Evolutionary conservation across 2,329 filamentous ascomycete genomes (phyloP).

Genomic region (Ampelomyces quisqualis): DNA sequence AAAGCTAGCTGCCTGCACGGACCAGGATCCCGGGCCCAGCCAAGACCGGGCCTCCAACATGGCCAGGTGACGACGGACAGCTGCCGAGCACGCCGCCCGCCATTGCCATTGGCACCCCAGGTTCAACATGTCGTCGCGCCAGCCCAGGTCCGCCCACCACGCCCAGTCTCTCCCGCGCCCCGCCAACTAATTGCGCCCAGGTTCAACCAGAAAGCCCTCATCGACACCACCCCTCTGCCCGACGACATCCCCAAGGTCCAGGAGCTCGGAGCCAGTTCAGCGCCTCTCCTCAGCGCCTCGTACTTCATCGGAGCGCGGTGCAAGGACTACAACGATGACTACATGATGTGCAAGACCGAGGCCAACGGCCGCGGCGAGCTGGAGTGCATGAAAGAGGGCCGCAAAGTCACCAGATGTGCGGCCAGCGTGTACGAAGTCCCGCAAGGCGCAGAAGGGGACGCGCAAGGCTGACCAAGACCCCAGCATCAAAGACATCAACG

Average conservation of each 20-base stretch:
- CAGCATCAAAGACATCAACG: conserved; percentile 94
- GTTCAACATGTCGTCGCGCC: conserved; percentile 61
- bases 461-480: conserved; percentile 14
- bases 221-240: conserved; percentile 95
- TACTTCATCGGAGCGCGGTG: conserved; percentile 98
- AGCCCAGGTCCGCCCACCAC: conserved; percentile 54
- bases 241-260: conserved; percentile 87
- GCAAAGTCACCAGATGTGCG: conserved; percentile 94
- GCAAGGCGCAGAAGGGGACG: background rate
- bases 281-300: conserved; percentile 84
- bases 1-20: conserved; percentile 1
- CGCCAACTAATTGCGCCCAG: conserved; percentile 53
- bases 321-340: conserved; percentile 96
- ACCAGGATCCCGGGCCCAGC: conserved; percentile 13
- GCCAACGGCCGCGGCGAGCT: conserved; percentile 86
- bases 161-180: conserved; percentile 7
- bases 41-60: conserved; percentile 25
- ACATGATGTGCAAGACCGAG: conserved; percentile 99
- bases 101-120: conserved; percentile 44
- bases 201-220: conserved; percentile 90
- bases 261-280: conserved; percentile 91
- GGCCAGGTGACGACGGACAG: conserved; percentile 19
- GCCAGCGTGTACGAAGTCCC: conserved; percentile 72
- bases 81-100: conserved; percentile 35
- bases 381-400: conserved; percentile 93